Evolutionary conservation across 2,329 filamentous ascomycete genomes (phyloP), one percentile per base, ranked within the genome.

Genomic region (Ophiosphaerella herpotricha): DNA sequence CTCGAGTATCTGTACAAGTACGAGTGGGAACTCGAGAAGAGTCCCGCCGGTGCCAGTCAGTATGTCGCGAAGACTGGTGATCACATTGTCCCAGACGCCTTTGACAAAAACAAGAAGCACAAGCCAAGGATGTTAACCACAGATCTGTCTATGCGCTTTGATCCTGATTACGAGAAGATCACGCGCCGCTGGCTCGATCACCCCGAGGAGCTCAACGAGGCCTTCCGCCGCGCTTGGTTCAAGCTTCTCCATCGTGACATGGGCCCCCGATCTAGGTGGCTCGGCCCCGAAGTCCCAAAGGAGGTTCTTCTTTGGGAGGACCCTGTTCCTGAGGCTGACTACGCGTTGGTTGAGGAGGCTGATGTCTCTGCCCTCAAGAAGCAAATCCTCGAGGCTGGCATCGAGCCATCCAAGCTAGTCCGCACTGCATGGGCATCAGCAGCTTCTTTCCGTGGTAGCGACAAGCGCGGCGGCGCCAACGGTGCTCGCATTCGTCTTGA

Each of bases 381-480:
- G 66, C 79, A 85, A 53, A 84, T 91, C 39, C 79, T 91, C 2
- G 77, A 77, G 38, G 75, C 83, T n/a, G 85, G 85, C 13, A 66
- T 90, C 4, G 79, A 80, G 48, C 75, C 81, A 5, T 78, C 79
- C 48, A 84, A 85, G 73, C 78, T 91, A 51, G 81, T 91, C 46
- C 79, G 80, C 43, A 64, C 64, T 49, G 70, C 70, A 29, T 73
- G 70, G 70, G 66, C 68, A 16, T 67, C 70, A 1, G 69, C 69
- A 35, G 69, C 70, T 24, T 66, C 68, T 11, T 72, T 70, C 67
- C 70, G 70, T 54, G 82, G 85, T 61, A 82, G 84, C 60, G 89
- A 92, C 79, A 91, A 91, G 84, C 89, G 89, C 58, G 89, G 89
- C 60, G 89, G 89, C 67, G 89, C 89, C 75, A 92, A 92, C 65